Evolutionary conservation across 345 rosid genomes (phyloP), one percentile per base, ranked within the genome.

Genomic region (Camelina hispida): DNA sequence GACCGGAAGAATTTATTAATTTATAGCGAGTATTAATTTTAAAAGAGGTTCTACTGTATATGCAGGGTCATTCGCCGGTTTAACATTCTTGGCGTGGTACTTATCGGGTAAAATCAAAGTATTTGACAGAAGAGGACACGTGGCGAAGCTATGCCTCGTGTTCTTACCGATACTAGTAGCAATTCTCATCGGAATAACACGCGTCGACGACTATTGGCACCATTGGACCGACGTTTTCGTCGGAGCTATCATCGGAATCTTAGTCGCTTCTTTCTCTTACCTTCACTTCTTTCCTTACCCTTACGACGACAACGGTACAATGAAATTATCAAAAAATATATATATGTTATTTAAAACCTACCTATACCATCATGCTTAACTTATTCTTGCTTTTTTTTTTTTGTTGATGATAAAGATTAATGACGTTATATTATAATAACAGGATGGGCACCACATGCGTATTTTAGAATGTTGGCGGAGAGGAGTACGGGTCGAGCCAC

Each of bases 31-130:
- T n/a, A n/a, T n/a, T n/a, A n/a, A n/a, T n/a, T n/a, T n/a, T n/a
- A n/a, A n/a, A n/a, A n/a, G n/a, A n/a, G n/a, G n/a, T n/a, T n/a
- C n/a, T n/a, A n/a, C n/a, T n/a, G n/a, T n/a, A n/a, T n/a, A n/a
- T n/a, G 74, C 81, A 87, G 89, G 95, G 92, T 84, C 92, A 0
- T 89, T 89, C 75, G 91, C 90, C 15, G 95, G 91, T 69, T 73
- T 87, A 48, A 78, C 79, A 9, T 87, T 80, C 72, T 80, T 89
- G 4, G 81, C 95, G 5, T 81, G 85, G 90, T 89, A 89, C 62
- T 62, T 89, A 71, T 83, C 90, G 7, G 90, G 91, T 56, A 89
- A 87, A 80, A 68, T 87, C 8, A 84, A 82, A 71, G 87, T 79
- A n/a, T 89, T 89, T 71, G 89, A 84, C 54, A 72, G 79, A 12